These are phyloP conservation scores for Taiozyma onychis DNA, from an alignment of 1,139 yeast species.

Conservation along the genomic window DNA sequence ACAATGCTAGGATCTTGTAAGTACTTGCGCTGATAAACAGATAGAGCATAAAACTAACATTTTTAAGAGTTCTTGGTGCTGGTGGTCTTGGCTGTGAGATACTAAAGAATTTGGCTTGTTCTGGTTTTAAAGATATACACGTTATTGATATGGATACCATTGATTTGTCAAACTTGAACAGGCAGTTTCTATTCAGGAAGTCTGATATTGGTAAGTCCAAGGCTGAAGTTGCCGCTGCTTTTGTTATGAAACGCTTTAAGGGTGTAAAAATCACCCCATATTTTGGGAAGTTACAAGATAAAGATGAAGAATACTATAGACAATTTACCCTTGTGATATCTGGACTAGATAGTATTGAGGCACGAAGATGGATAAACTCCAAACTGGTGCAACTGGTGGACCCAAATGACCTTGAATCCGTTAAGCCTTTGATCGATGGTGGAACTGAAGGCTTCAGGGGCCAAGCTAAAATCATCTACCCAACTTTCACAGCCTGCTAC, in stretches of 20 bases:
- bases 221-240: slow-evolving; percentile 72
- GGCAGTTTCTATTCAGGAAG: slow-evolving; percentile 79
- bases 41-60: neutral
- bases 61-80: slow-evolving; percentile 63
- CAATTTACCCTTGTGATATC: slow-evolving; percentile 74
- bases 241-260: slow-evolving; percentile 43
- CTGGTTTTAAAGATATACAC: slow-evolving; percentile 70
- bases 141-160: slow-evolving; percentile 95
- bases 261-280: slow-evolving; percentile 49
- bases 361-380: slow-evolving; percentile 88
- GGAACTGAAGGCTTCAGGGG: slow-evolving; percentile 97
- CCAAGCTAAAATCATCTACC: slow-evolving; percentile 82
- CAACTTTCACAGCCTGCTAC: slow-evolving; percentile 82
- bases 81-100: slow-evolving; percentile 97
- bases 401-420: slow-evolving; percentile 40
- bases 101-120: slow-evolving; percentile 71
- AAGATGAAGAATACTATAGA: slow-evolving; percentile 55
- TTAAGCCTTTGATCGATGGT: slow-evolving; percentile 87
- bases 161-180: slow-evolving; percentile 81
- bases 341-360: slow-evolving; percentile 87
- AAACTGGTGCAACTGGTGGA: slow-evolving; percentile 61
- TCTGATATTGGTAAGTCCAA: slow-evolving; percentile 76
- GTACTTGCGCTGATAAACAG: slow-evolving; percentile 6
- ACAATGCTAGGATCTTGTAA: slow-evolving; percentile 29
- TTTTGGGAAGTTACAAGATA: slow-evolving; percentile 69